Percentiles rank a stretch among this genome's conserved stretches.
phyloP scores from a whole-genome alignment of 805 yeast genomes.

The Kluyveromyces siamensis region DNA sequence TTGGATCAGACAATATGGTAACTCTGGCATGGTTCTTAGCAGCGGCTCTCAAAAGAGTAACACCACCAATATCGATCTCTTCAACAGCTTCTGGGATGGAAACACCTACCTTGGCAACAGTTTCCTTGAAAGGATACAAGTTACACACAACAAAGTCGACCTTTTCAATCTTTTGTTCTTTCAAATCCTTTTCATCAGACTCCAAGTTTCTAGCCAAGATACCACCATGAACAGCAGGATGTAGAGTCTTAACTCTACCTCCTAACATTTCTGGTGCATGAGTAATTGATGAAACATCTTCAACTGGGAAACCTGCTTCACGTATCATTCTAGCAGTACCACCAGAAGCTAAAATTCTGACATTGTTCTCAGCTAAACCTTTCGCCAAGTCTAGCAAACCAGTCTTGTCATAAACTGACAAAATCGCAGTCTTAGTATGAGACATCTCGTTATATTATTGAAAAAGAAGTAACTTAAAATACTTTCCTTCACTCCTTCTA shows the following conservation, averaged over 20 bases:
- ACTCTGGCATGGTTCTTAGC: constrained; percentile 98
- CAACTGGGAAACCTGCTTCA: constrained; percentile 97
- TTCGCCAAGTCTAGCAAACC: constrained; percentile 93
- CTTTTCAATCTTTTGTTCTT: constrained; percentile 84
- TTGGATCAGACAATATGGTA: constrained; percentile 89
- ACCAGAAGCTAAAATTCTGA: constrained; percentile 91
- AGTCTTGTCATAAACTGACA: constrained; percentile 96
- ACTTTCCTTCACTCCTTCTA: not conserved
- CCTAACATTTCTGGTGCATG: constrained; percentile 99
- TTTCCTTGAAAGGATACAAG: constrained; percentile 96
- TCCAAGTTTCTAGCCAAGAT: constrained; percentile 91
- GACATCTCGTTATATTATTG: constrained; percentile 4
- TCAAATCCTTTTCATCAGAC: constrained; percentile 81
- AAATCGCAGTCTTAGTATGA: constrained; percentile 76
- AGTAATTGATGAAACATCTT: constrained; percentile 88
- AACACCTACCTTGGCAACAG: constrained; percentile 90
- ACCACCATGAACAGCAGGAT: constrained; percentile 98
- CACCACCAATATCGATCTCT: constrained; percentile 98
- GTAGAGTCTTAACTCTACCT: constrained; percentile 96
- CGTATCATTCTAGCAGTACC: constrained; percentile 92
- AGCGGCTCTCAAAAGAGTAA: constrained; percentile 93
- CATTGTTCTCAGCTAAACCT: constrained; percentile 82
- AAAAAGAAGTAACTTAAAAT: constrained; percentile 6
- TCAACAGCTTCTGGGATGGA: constrained; percentile 97
- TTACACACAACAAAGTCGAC: constrained; percentile 97